Base-by-base conservation (phyloP, 73 alveolate species). In the Symbiodinium natans region DNA sequence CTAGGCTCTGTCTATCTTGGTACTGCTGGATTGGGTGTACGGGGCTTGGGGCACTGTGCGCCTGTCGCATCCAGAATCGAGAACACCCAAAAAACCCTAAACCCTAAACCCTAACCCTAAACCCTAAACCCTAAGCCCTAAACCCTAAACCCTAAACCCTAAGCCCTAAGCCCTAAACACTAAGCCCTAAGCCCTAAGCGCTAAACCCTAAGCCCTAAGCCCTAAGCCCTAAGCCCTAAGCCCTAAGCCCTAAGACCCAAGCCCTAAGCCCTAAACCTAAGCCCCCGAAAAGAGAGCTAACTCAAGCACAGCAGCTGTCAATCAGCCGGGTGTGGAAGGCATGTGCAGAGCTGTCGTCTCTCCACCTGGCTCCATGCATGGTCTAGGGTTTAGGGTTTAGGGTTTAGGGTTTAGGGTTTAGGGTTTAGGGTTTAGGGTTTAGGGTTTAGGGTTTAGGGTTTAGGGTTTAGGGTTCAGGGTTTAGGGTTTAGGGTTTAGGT, bases 291-390 rank as follows among this genome's bases (percentile, higher is more conserved):
- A 25, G 59, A 46, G 59, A 46, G 59, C 59, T 9, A 46, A 6
- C 59, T 46, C 80, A 23, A 0, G 38, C 33, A 31, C 36, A 29
- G 80, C 19, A 29, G 36, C 80, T 63, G 40, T 63, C 80, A 31
- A 63, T 63, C 19, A 63, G 80, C 80, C 80, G 80, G 80, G 80
- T 63, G 80, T 63, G 80, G 19, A 63, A 63, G 3, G 80, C 80
- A 29, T 63, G 80, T 17, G 80, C 80, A 4, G 80, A 23, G 80
- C 80, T 63, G 36, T 63, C 80, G 36, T 63, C 80, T 36, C 36
- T 29, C 80, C 80, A 63, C 40, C 80, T 63, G 80, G 80, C 33
- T 23, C 19, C 19, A 17, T 63, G 29, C 36, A 23, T 27, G 36
- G 80, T 23, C 80, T 23, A 7, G 21, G 38, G 38, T 0, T 63